Evolutionary conservation across 441 rosid genomes (phyloP), one percentile per base, ranked within the genome.

Genomic region (Adansonia rubrostipa): DNA sequence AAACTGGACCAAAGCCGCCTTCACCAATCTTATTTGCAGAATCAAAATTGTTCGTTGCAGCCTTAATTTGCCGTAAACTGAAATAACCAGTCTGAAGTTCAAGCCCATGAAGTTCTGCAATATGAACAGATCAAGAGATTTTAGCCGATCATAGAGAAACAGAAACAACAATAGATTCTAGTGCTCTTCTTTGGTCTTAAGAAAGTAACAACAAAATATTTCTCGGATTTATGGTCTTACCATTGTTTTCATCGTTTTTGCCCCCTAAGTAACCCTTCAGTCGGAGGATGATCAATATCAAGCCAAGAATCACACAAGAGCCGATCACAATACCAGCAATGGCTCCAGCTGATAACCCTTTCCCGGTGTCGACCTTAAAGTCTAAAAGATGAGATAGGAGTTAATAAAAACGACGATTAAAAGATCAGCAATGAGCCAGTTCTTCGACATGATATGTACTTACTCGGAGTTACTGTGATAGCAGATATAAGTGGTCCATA

Each of bases 1-100:
- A 91, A 22, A 95, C 97, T 40, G 97, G 92, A 1, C 97, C 97
- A n/a, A 94, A 94, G 15, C 98, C 98, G 58, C 98, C 98, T 86
- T 94, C 98, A 28, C 98, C 98, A 1, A 94, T 87, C 88, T 93
- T 94, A 84, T 86, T 87, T 51, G 82, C 77, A 20, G 85, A 80
- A 79, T 92, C 87, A 69, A 95, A 95, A 73, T 93, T 90, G 54
- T 82, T 76, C 1, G 97, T 94, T 22, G 97, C 97, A 66, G 82
- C 82, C 76, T 90, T 90, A 6, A 95, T 92, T 84, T 95, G 98
- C 77, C 89, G 81, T 80, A 93, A 77, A 0, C 92, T 84, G 80
- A 93, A 95, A 24, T 84, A 84, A 14, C 92, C 90, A 44, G 90
- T 93, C 80, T 92, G 91, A 40, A 88, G 88, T 78, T 90, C 97